These are phyloP conservation scores for Triticum dicoccoides DNA, from an alignment of 176 grass and related monocot genomes.

Conservation along the genomic window DNA sequence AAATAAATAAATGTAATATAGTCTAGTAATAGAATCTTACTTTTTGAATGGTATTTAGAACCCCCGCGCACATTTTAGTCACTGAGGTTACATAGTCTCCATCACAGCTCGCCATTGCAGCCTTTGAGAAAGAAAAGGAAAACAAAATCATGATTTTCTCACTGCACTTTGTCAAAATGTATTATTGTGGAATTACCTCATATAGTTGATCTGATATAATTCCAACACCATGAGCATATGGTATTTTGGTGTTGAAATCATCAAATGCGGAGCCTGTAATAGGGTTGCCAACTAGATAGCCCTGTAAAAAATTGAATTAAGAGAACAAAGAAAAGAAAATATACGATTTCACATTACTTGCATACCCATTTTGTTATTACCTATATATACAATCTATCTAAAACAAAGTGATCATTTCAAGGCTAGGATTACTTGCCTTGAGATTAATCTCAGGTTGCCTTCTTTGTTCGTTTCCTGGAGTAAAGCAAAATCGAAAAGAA, in stretches of 20 bases:
- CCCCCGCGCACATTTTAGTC: constrained; percentile 6
- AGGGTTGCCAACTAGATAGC: constrained; percentile 56
- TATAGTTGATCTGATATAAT: constrained; percentile 64
- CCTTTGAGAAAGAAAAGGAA: not conserved
- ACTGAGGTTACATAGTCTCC: constrained; percentile 29
- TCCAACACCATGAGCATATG: constrained; percentile 46
- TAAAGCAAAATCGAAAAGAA: not conserved
- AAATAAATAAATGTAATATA: not conserved
- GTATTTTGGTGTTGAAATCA: not conserved
- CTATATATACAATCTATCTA: not conserved
- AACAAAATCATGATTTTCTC: not conserved
- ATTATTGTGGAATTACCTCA: constrained; percentile 20
- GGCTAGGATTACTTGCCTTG: constrained; percentile 27
- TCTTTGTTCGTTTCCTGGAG: constrained; percentile 35
- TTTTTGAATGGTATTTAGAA: not conserved
- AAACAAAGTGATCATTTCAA: not conserved
- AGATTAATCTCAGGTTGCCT: constrained; percentile 34
- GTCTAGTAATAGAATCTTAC: constrained; percentile 5
- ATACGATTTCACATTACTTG: not conserved
- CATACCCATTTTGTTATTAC: not conserved
- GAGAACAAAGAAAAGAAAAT: not conserved
- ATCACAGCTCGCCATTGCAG: constrained; percentile 14
- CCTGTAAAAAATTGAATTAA: constrained; percentile 9
- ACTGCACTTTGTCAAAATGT: not conserved
- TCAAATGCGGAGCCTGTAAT: constrained; percentile 14